Evolutionary conservation across 495 filamentous ascomycete species (phyloP).

Genomic region (Penicillium fimorum): DNA sequence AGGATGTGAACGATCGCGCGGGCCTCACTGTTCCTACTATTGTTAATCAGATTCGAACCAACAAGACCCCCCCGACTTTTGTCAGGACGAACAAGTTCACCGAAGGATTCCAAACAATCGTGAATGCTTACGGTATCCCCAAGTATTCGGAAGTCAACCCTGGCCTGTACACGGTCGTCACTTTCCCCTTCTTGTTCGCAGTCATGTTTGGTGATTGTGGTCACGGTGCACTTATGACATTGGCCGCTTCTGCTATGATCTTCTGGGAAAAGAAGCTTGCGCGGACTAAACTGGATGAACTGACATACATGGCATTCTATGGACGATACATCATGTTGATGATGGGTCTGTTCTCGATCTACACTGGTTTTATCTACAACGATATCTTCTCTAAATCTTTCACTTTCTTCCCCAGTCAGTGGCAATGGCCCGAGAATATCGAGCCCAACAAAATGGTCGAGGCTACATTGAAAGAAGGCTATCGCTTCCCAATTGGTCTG

Average conservation of each 20-base stretch:
- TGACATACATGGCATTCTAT: slow-evolving; percentile 97
- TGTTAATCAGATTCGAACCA: slow-evolving; percentile 93
- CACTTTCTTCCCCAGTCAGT: slow-evolving; percentile 83
- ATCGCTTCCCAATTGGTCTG: slow-evolving; percentile 91
- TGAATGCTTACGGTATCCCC: slow-evolving; percentile 95
- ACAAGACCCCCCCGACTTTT: slow-evolving; percentile 95
- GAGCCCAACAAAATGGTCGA: slow-evolving; percentile 56
- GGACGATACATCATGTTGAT: slow-evolving; percentile 97
- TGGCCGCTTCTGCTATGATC: slow-evolving; percentile 83
- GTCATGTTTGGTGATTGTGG: slow-evolving; percentile 99
- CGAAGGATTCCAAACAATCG: slow-evolving; percentile 96
- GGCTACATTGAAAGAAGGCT: slow-evolving; percentile 62
- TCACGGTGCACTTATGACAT: slow-evolving; percentile 82
- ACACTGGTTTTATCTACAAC: slow-evolving; percentile 96
- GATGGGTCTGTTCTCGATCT: slow-evolving; percentile 97
- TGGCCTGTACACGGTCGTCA: slow-evolving; percentile 88
- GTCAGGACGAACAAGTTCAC: slow-evolving; percentile 98
- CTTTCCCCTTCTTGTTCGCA: slow-evolving; percentile 96
- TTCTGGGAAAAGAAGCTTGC: slow-evolving; percentile 83
- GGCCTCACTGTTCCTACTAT: slow-evolving; percentile 94
- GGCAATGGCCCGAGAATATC: slow-evolving; percentile 76
- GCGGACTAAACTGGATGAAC: slow-evolving; percentile 86
- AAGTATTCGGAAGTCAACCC: slow-evolving; percentile 98
- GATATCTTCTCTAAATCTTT: slow-evolving; percentile 93
- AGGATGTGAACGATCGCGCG: slow-evolving; percentile 94